Evolutionary conservation across 2,329 filamentous ascomycete species (phyloP).

Genomic region (Penicillium polonicum): DNA sequence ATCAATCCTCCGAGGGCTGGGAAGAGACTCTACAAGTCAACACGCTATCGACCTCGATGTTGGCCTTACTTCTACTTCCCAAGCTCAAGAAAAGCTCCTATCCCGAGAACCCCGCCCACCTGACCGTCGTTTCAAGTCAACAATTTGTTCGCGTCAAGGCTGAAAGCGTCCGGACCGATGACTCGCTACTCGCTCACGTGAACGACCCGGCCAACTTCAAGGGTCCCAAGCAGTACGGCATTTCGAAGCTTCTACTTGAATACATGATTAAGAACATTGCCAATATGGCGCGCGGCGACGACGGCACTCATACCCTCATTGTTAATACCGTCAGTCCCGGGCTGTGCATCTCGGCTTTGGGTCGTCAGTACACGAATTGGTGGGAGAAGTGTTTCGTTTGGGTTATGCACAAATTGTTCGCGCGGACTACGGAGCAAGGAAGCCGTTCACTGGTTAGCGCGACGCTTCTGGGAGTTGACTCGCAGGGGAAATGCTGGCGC

Average conservation of each 20-base stretch:
- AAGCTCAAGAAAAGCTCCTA: conserved; percentile 42
- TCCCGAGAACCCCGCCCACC: conserved; percentile 35
- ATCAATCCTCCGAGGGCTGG: conserved; percentile 45
- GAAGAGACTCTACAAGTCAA: conserved; percentile 59
- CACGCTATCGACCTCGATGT: conserved; percentile 55
- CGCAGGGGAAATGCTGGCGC: conserved; percentile 47
- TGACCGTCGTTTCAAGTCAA: conserved; percentile 49
- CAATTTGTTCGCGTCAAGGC: conserved; percentile 37
- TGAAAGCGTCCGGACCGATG: conserved; percentile 32
- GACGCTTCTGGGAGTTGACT: conserved; percentile 43
- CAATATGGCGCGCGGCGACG: conserved; percentile 27
- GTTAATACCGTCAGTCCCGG: conserved; percentile 49
- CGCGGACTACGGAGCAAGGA: conserved; percentile 45
- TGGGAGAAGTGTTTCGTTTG: conserved; percentile 36
- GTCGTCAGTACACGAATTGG: conserved; percentile 40
- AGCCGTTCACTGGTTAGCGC: conserved; percentile 46
- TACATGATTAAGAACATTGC: conserved; percentile 44
- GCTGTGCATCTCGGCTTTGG: conserved; percentile 44
- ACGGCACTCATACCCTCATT: conserved; percentile 41
- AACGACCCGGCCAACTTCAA: conserved; percentile 33
- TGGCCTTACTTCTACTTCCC: conserved; percentile 54
- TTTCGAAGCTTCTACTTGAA: conserved; percentile 46
- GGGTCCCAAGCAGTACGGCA: conserved; percentile 39
- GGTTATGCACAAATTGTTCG: conserved; percentile 41
- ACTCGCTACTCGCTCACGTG: conserved; percentile 35